Percentiles rank a stretch among this genome's conserved stretches.
Conservation (phyloP, 2,329 filamentous ascomycete genomes). For the Penicillium sp. region DNA sequence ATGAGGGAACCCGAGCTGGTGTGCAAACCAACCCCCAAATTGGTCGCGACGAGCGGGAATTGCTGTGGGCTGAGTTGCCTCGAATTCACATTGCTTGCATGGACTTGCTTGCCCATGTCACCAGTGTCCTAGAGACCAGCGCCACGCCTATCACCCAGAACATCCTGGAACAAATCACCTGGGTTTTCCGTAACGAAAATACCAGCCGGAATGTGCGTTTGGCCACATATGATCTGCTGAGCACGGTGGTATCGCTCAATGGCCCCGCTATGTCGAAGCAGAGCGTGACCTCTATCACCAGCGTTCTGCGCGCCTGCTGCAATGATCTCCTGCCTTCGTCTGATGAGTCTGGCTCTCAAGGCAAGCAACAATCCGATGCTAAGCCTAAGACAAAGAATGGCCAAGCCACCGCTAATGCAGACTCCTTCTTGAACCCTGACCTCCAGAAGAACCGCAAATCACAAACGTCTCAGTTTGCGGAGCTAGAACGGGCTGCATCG, state of each 20-base stretch:
- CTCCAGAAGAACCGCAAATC: slow-evolving; percentile 28
- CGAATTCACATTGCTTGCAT: slow-evolving; percentile 72
- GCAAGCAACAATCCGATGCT: slow-evolving; percentile 36
- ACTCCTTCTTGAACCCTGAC: slow-evolving; percentile 64
- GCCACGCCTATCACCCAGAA: slow-evolving; percentile 62
- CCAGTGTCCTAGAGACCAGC: slow-evolving; percentile 58
- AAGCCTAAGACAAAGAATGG: slow-evolving; percentile 42
- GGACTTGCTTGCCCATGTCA: slow-evolving; percentile 58
- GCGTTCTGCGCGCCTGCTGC: slow-evolving; percentile 68
- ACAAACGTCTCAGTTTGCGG: slow-evolving; percentile 26
- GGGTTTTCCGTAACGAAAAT: slow-evolving; percentile 63
- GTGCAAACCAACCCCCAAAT: slow-evolving; percentile 71
- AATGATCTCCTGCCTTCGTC: slow-evolving; percentile 64
- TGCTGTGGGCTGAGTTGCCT: slow-evolving; percentile 72
- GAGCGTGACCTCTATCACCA: slow-evolving; percentile 62
- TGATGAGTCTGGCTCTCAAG: slow-evolving; percentile 35
- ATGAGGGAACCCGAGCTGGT: slow-evolving; percentile 45
- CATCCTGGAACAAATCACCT: slow-evolving; percentile 69
- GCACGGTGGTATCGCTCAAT: slow-evolving; percentile 58
- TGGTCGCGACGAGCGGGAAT: slow-evolving; percentile 76
- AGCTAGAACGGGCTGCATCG: slow-evolving; percentile 59
- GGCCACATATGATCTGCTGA: slow-evolving; percentile 61
- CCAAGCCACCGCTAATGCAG: slow-evolving; percentile 58
- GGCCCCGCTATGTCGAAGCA: slow-evolving; percentile 68
- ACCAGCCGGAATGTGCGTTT: slow-evolving; percentile 56